These are phyloP conservation scores for Butyriboletus loyo DNA, from an alignment of 768 basidiomycete genomes.

Conservation along the genomic window DNA sequence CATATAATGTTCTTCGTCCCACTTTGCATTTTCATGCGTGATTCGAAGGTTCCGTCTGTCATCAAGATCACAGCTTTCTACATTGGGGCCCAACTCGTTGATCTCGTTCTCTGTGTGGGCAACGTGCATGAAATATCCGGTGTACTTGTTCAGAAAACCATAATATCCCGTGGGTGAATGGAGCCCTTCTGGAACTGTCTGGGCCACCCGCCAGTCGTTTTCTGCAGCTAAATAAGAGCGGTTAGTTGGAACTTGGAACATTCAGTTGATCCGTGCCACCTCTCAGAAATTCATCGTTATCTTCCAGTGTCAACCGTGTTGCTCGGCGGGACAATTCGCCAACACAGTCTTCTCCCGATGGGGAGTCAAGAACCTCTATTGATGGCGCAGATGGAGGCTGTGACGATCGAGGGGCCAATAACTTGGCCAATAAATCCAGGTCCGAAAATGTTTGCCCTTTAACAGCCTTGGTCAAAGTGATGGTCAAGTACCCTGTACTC, in stretches of 20 bases:
- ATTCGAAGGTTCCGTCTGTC: constrained; percentile 56
- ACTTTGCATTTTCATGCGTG: constrained; percentile 70
- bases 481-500: constrained; percentile 68
- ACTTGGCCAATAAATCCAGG: constrained; percentile 73
- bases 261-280: constrained; percentile 36
- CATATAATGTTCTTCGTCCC: constrained; percentile 86
- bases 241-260: constrained; percentile 5
- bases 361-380: constrained; percentile 58
- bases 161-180: constrained; percentile 50
- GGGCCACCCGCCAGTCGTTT: constrained; percentile 78
- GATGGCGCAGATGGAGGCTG: constrained; percentile 32
- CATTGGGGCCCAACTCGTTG: constrained; percentile 70
- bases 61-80: constrained; percentile 49
- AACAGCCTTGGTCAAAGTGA: constrained; percentile 67
- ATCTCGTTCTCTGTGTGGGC: constrained; percentile 77
- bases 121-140: constrained; percentile 72
- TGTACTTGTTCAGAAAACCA: constrained; percentile 74
- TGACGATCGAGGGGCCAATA: constrained; percentile 64
- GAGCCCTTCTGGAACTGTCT: constrained; percentile 48
- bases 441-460: constrained; percentile 70
- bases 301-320: constrained; percentile 47
- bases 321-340: constrained; percentile 45
- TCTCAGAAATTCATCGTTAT: constrained; percentile 52
- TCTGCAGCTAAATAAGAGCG: constrained; percentile 52
- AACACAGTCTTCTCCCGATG: constrained; percentile 24